phyloP scores from a whole-genome alignment of 495 filamentous ascomycete species.

The Penicillium samsonianum region DNA sequence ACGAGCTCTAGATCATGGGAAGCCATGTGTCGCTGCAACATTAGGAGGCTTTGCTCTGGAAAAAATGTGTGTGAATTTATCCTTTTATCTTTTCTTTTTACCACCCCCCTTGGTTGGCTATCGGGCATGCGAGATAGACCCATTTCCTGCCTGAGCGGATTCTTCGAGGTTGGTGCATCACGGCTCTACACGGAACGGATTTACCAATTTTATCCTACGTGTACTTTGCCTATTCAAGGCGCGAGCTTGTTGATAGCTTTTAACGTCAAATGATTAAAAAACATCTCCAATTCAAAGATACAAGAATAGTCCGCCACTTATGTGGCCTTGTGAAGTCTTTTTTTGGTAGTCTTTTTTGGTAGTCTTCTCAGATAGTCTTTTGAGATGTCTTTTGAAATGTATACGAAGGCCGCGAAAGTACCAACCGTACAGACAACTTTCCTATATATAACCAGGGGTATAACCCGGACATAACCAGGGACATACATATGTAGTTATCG shows the following conservation, averaged over 20 bases:
- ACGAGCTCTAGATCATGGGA: slow-evolving; percentile 34
- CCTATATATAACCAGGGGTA: no score
- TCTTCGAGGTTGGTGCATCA: slow-evolving; percentile 6
- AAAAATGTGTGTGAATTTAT: slow-evolving; percentile 12
- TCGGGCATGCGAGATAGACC: slow-evolving; percentile 10
- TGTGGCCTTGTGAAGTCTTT: no score
- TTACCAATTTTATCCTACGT: slow-evolving; percentile 1
- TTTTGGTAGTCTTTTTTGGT: no score
- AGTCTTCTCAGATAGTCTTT: no score
- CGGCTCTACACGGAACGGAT: slow-evolving; percentile 7
- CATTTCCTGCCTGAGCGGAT: slow-evolving; percentile 7
- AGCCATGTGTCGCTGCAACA: slow-evolving; percentile 7
- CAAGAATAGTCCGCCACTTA: neutral
- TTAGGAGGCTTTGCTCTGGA: neutral
- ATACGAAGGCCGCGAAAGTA: no score
- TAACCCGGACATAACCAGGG: no score
- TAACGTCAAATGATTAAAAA: slow-evolving; percentile 5
- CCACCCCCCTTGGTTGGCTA: neutral
- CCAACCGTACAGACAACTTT: no score
- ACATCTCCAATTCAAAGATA: neutral
- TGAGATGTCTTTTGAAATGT: no score
- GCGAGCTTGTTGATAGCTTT: slow-evolving; percentile 5
- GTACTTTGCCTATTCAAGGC: neutral
- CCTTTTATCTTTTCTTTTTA: slow-evolving; percentile 6
- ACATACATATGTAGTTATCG: no score